Evolutionary conservation across 2,329 filamentous ascomycete species (phyloP), one percentile per base, ranked within the genome.

Genomic region (Monilinia laxa): DNA sequence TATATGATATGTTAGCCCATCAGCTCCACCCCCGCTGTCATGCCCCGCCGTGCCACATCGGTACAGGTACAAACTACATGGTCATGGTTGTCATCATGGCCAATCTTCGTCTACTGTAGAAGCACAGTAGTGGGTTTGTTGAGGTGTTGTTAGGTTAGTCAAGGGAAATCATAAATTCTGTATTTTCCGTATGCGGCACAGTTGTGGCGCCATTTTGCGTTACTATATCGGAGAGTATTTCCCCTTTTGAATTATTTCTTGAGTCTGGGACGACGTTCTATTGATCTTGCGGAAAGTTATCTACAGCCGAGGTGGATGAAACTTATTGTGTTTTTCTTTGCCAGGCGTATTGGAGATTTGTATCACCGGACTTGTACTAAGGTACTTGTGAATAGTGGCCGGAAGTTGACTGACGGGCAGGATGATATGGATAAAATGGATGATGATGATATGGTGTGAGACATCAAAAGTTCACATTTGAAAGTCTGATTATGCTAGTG

Each of bases 1-100:
- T 25, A 51, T 20, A 60, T 51, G 16, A 23, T 49, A 51, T 40
- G 38, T 47, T 52, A 62, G 31, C 45, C 20, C 47, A 38, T 51
- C n/a, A 45, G 58, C 58, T 51, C 28, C 45, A 62, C 45, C 58
- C 58, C 45, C 58, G 45, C 58, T 51, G 45, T 62, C 51, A 62
- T 51, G 45, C 45, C 45, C 31, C n/a, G 45, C 58, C 47, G 31
- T 62, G 28, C 47, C 45, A 51, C 45, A 51, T 62, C 28, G 14
- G 31, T 51, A 62, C 58, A 51, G 31, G 45, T 25, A 51, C 28
- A 62, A 62, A 51, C 45, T 62, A 52, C 9, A 62, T 51, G 31
- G 45, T 12, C 31, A 51, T 51, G 14, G 28, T 12, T 62, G 9
- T 38, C 3, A 62, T 38, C 14, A 25, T 51, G 47, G 58, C 9